Conservation (phyloP, 2,329 filamentous ascomycete species). For the Pseudogymnoascus pannorum region DNA sequence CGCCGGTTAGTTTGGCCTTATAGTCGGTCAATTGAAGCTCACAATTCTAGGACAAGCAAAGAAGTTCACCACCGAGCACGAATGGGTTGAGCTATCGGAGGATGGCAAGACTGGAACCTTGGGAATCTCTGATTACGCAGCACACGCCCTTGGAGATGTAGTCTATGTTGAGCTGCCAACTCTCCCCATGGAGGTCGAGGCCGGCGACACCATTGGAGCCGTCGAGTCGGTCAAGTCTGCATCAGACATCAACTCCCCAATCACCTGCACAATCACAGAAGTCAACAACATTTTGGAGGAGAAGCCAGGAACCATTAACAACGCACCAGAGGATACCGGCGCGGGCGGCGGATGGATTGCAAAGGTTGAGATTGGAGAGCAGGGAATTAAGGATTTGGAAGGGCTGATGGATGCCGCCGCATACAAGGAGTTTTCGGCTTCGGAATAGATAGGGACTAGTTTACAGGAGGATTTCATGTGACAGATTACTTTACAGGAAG, state of each 20-base stretch:
- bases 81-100: slow-evolving; percentile 87
- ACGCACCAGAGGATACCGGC: slow-evolving; percentile 71
- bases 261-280: slow-evolving; percentile 67
- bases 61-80: slow-evolving; percentile 94
- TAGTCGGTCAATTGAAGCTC: background rate
- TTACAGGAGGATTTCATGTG: no score
- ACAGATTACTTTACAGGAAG: no score
- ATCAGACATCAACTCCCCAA: slow-evolving; percentile 90
- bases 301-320: slow-evolving; percentile 81
- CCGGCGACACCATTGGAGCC: slow-evolving; percentile 82
- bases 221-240: slow-evolving; percentile 98
- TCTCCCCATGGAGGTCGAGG: slow-evolving; percentile 56
- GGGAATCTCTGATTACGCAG: slow-evolving; percentile 87
- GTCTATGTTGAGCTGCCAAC: slow-evolving; percentile 94
- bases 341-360: slow-evolving; percentile 84
- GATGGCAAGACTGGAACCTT: slow-evolving; percentile 74
- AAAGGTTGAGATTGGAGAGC: slow-evolving; percentile 70
- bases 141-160: slow-evolving; percentile 87
- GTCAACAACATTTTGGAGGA: slow-evolving; percentile 72
- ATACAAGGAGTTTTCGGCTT: slow-evolving; percentile 69
- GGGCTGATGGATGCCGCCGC: slow-evolving; percentile 67
- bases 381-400: slow-evolving; percentile 60
- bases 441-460: slow-evolving; percentile 29
- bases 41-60: slow-evolving; percentile 38
- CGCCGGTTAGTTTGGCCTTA: slow-evolving; percentile 32